Conservation (phyloP, 805 yeast genomes). For the Tetrapisispora fleetii region DNA sequence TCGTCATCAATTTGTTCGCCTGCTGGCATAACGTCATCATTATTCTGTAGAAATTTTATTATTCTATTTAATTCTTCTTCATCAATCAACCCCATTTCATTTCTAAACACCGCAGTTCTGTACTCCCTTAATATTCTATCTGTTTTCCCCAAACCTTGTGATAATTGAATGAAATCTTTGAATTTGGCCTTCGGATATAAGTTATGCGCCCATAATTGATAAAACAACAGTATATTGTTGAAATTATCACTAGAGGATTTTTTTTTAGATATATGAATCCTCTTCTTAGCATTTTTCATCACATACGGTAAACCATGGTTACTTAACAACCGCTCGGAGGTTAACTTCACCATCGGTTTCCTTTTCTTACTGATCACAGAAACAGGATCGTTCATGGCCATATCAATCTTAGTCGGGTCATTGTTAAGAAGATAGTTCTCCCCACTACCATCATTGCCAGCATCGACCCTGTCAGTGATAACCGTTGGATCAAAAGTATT, state of each 20-base stretch:
- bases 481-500: not conserved
- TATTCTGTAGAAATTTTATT: constrained; percentile 1
- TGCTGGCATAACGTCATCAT: not conserved
- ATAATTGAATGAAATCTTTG: constrained; percentile 50
- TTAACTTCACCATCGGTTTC: constrained; percentile 37
- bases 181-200: constrained; percentile 75
- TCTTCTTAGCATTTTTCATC: constrained; percentile 27
- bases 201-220: constrained; percentile 69
- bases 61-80: constrained; percentile 1
- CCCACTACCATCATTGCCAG: not conserved
- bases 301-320: constrained; percentile 49
- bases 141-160: constrained; percentile 39
- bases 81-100: constrained; percentile 27
- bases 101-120: constrained; percentile 32
- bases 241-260: constrained; percentile 21
- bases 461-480: not conserved
- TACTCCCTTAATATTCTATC: constrained; percentile 34
- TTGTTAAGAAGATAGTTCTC: constrained; percentile 1
- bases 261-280: constrained; percentile 27
- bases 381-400: constrained; percentile 22
- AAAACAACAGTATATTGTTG: constrained; percentile 37
- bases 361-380: constrained; percentile 14
- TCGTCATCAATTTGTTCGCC: not conserved
- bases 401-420: constrained; percentile 10
- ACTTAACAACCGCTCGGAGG: constrained; percentile 41